Evolutionary conservation across 2,329 filamentous ascomycete species (phyloP).

Genomic region (Nemania sp.): DNA sequence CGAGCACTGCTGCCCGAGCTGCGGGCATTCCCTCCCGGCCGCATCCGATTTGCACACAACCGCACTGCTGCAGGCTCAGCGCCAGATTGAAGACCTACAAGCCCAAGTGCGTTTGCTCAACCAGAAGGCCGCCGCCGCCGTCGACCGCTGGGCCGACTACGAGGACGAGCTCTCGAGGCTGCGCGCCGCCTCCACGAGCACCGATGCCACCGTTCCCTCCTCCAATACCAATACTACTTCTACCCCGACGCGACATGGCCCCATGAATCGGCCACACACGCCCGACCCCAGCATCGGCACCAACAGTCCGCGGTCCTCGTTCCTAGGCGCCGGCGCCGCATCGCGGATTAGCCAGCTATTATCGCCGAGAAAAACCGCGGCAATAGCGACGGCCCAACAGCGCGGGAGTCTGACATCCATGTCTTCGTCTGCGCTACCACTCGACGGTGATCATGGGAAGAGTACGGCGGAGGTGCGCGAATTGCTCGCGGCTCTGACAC

Average conservation of each 20-base stretch:
- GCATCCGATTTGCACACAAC: conserved; percentile 40
- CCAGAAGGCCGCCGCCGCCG: conserved; percentile 67
- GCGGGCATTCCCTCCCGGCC: conserved; percentile 48
- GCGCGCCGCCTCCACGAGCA: conserved; percentile 46
- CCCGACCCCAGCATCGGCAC: conserved; percentile 29
- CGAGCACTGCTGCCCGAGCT: conserved; percentile 53
- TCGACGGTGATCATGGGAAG: too few species aligned
- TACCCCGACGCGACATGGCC: conserved; percentile 6
- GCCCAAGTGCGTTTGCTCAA: conserved; percentile 70
- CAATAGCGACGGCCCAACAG: conserved; percentile 33
- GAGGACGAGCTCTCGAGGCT: conserved; percentile 73
- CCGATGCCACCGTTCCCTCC: conserved; percentile 35
- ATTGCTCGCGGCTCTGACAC: conserved; percentile 65
- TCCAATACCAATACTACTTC: conserved; percentile 2
- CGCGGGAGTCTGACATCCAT: too few species aligned
- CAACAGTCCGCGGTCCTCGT: conserved; percentile 34
- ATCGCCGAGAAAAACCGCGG: conserved; percentile 36
- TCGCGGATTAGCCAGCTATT: conserved; percentile 40
- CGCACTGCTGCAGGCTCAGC: conserved; percentile 57
- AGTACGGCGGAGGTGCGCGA: conserved; percentile 47
- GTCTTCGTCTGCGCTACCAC: too few species aligned
- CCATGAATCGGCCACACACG: conserved; percentile 18
- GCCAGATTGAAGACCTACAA: conserved; percentile 69
- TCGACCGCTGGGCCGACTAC: conserved; percentile 74
- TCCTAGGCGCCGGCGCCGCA: conserved; percentile 39